Evolutionary conservation across 352 stramenopile species (phyloP), one percentile per base, ranked within the genome.

Genomic region (Phytophthora ohioensis): DNA sequence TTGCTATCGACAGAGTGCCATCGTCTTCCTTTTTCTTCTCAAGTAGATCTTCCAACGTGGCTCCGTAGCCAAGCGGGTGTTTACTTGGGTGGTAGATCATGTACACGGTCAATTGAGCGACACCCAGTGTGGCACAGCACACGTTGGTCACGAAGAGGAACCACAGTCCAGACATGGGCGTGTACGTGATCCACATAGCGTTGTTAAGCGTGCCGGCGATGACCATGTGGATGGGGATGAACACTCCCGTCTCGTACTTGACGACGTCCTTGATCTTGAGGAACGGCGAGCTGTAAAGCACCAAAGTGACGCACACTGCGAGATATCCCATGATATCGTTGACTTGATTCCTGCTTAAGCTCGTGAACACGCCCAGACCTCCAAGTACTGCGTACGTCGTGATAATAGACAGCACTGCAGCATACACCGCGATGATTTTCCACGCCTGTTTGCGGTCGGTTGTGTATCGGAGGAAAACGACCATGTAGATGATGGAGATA

Each of bases 201-300:
- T 88, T 89, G 72, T 86, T 91, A 67, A 80, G 73, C 21, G 75
- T 81, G 46, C 79, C 80, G 10, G 77, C 79, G 47, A 70, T 55
- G 15, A 91, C 73, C 74, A 91, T 84, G 69, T 87, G 71, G 45
- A 89, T 82, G 13, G 79, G 73, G 39, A 91, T 75, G 69, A 84
- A 82, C 36, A 82, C 71, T 0, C 79, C 79, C 9, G 77, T 85
- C 42, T 78, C 79, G 75, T 78, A 76, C 65, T 71, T 72, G 62
- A 89, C 30, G 27, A 91, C 82, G 36, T 78, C 68, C 27, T 59
- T 57, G 57, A 88, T 70, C 43, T 84, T 83, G 42, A 85, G 76
- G 47, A 91, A 80, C 3, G 83, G 83, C n/a, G 80, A 88, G 45
- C 71, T 73, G 71, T 88, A 89, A 12, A 91, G 81, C 55, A 88